phyloP scores from a whole-genome alignment of 2,329 filamentous ascomycete genomes.

The Didymella keratinophila region DNA sequence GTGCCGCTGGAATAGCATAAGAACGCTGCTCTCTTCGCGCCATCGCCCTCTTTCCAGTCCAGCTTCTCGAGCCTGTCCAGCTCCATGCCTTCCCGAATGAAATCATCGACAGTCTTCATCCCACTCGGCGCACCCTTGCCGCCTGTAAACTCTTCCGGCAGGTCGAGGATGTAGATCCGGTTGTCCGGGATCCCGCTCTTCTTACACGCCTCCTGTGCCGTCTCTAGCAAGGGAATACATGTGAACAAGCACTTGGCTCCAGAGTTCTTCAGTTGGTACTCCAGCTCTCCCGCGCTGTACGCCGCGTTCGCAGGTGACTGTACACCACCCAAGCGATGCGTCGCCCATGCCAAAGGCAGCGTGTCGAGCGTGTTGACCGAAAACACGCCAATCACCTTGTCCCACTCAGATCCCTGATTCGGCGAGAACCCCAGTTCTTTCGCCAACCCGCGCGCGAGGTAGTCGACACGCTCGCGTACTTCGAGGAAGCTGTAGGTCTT shows the following conservation, averaged over 20 bases:
- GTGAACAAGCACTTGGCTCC: slow-evolving; percentile 76
- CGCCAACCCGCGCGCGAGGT: slow-evolving; percentile 71
- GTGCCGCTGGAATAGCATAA: slow-evolving; percentile 84
- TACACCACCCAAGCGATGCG: slow-evolving; percentile 77
- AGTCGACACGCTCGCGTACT: slow-evolving; percentile 70
- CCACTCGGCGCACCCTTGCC: slow-evolving; percentile 56
- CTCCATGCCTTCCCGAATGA: slow-evolving; percentile 67
- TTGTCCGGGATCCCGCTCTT: slow-evolving; percentile 69
- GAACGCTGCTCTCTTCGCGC: slow-evolving; percentile 73
- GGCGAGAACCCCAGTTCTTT: slow-evolving; percentile 76
- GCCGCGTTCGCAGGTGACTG: slow-evolving; percentile 78
- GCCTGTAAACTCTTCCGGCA: slow-evolving; percentile 64
- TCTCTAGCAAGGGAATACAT: slow-evolving; percentile 70
- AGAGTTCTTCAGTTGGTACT: slow-evolving; percentile 75
- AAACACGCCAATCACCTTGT: slow-evolving; percentile 79
- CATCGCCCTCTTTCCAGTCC: slow-evolving; percentile 70
- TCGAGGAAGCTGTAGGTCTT: slow-evolving; percentile 70
- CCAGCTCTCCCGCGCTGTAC: slow-evolving; percentile 73
- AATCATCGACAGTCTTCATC: slow-evolving; percentile 71
- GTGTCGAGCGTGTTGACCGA: slow-evolving; percentile 87
- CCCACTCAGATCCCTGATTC: slow-evolving; percentile 77
- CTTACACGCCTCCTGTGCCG: slow-evolving; percentile 69
- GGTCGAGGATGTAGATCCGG: slow-evolving; percentile 72
- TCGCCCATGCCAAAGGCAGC: slow-evolving; percentile 74
- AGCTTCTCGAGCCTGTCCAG: slow-evolving; percentile 64